These are phyloP conservation scores for Puccinia coronata DNA, from an alignment of 1,284 basidiomycete genomes.

Conservation along the genomic window DNA sequence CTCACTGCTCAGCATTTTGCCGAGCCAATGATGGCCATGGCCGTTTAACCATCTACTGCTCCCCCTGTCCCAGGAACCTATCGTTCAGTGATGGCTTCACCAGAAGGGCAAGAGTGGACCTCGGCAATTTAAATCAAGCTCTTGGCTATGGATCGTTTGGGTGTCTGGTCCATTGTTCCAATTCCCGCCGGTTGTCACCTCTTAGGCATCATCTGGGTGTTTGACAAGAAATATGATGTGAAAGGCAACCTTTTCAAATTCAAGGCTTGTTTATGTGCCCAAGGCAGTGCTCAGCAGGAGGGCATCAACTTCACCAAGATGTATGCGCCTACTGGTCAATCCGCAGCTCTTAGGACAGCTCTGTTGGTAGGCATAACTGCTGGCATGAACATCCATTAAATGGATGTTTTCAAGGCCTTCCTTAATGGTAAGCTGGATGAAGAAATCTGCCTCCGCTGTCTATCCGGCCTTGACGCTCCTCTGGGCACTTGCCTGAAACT, in stretches of 20 bases:
- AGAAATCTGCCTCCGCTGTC: background rate
- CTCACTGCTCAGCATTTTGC: background rate
- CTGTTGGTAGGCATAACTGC: too few relatives aligned
- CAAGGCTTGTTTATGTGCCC: too few relatives aligned
- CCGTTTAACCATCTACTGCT: background rate
- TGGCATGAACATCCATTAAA: too few relatives aligned
- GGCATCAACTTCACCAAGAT: too few relatives aligned
- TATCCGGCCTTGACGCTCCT: background rate
- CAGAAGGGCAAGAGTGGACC: background rate
- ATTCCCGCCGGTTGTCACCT: background rate
- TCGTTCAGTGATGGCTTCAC: background rate
- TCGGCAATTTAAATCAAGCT: background rate
- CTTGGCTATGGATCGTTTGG: slow-evolving; percentile 3
- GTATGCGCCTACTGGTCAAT: too few relatives aligned
- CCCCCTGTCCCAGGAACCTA: background rate
- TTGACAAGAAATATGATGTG: background rate
- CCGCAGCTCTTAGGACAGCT: too few relatives aligned
- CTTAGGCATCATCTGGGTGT: background rate
- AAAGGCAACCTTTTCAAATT: background rate
- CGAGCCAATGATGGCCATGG: background rate
- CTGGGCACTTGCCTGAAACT: background rate
- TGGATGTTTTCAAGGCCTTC: background rate
- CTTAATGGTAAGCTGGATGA: background rate
- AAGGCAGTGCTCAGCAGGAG: slow-evolving; percentile 7
- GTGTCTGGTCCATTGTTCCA: too few relatives aligned